A percentile compares a stretch with the other conserved stretches of the same genome.
phyloP scores from a whole-genome alignment of 176 grass and related monocot genomes.

The Cenchrus americanus region DNA sequence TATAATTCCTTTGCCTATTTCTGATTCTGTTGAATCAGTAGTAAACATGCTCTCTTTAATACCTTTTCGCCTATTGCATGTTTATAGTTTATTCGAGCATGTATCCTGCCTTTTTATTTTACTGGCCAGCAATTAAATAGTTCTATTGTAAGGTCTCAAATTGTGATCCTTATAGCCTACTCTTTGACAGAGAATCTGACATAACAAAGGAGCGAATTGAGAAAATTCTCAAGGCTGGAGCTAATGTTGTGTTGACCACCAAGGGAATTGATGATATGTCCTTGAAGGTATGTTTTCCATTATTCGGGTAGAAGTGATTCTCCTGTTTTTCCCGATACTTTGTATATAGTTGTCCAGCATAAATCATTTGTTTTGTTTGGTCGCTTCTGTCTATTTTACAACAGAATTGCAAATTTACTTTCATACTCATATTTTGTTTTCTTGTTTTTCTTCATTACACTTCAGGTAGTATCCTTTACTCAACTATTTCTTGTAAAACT shows the following conservation, averaged over 20 bases:
- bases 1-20: not conserved
- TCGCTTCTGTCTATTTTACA: not conserved
- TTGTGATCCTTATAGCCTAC: not conserved
- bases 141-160: not conserved
- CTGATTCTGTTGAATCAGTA: not conserved
- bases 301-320: not conserved
- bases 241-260: constrained; percentile 87
- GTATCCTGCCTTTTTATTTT: not conserved
- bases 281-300: constrained; percentile 63
- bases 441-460: not conserved
- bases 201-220: constrained; percentile 93
- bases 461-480: not conserved
- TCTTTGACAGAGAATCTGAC: constrained; percentile 71
- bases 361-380: not conserved
- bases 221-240: constrained; percentile 81
- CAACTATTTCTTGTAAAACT: not conserved
- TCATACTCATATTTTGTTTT: not conserved
- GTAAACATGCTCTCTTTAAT: not conserved
- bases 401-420: constrained; percentile 3
- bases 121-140: not conserved
- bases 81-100: not conserved
- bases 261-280: constrained; percentile 99
- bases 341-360: not conserved
- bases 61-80: not conserved
- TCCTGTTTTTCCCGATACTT: not conserved